Conservation (phyloP, 2,329 filamentous ascomycete genomes). For the Aspergillus bombycis region DNA sequence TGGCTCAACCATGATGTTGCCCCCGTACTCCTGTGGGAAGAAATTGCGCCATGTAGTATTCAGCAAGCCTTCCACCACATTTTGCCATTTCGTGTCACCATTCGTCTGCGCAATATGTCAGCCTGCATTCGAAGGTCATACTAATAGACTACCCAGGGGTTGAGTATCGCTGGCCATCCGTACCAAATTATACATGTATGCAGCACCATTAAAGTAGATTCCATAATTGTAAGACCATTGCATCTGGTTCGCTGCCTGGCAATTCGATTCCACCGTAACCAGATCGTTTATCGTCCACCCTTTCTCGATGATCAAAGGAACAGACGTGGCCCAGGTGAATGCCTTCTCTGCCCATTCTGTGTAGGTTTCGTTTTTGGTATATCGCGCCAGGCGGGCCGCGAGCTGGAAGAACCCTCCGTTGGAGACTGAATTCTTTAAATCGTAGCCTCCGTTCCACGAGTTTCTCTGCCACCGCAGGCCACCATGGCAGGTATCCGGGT, state of each 20-base stretch:
- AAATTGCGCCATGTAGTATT: slow-evolving; percentile 54
- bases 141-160: background rate
- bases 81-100: slow-evolving; percentile 55
- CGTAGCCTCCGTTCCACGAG: slow-evolving; percentile 37
- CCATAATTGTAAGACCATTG: slow-evolving; percentile 64
- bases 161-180: slow-evolving; percentile 15
- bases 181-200: slow-evolving; percentile 60
- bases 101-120: slow-evolving; percentile 33
- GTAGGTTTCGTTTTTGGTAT: slow-evolving; percentile 36
- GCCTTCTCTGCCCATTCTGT: slow-evolving; percentile 69
- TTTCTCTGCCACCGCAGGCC: slow-evolving; percentile 58
- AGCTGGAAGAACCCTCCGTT: slow-evolving; percentile 38
- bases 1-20: slow-evolving; percentile 15
- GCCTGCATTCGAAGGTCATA: background rate
- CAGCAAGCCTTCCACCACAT: slow-evolving; percentile 56
- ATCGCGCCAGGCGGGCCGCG: slow-evolving; percentile 34
- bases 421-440: slow-evolving; percentile 40
- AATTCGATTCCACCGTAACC: slow-evolving; percentile 55
- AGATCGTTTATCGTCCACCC: slow-evolving; percentile 59
- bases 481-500: slow-evolving; percentile 66
- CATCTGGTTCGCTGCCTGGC: slow-evolving; percentile 54
- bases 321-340: slow-evolving; percentile 59
- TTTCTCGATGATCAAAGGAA: slow-evolving; percentile 54
- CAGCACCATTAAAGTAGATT: slow-evolving; percentile 58
- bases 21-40: slow-evolving; percentile 40